Percentiles rank a stretch among this genome's conserved stretches.
Conservation (phyloP, 1,284 basidiomycete species). For the Anthracocystis walkeri region DNA sequence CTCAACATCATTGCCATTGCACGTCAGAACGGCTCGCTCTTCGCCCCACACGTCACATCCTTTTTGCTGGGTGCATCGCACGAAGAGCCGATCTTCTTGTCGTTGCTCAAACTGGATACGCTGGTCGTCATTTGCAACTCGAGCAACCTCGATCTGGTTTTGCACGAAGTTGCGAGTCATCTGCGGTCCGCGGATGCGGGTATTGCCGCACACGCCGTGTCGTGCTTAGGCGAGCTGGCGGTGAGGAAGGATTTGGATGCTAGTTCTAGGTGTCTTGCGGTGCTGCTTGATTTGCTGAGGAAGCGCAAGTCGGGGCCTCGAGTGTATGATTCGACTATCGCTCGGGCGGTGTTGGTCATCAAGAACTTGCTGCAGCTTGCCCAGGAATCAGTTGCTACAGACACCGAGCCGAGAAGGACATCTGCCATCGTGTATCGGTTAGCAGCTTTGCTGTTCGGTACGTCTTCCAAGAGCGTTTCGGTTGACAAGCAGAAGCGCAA, state of each 20-base stretch:
- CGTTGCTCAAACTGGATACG: conserved; percentile 56
- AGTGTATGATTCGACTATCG: conserved; percentile 28
- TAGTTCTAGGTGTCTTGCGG: conserved; percentile 24
- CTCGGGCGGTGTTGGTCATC: conserved; percentile 39
- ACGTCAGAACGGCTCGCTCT: conserved; percentile 21
- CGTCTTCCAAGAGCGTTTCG: conserved; percentile 12
- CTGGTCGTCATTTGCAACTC: conserved; percentile 41
- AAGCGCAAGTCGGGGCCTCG: conserved; percentile 27
- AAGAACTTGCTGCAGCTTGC: conserved; percentile 37
- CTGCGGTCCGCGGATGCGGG: conserved; percentile 28
- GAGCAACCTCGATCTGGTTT: conserved; percentile 20
- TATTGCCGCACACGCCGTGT: conserved; percentile 48
- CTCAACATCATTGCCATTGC: conserved; percentile 45
- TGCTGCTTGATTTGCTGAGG: conserved; percentile 35
- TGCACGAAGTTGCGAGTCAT: conserved; percentile 48
- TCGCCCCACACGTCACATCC: conserved; percentile 38
- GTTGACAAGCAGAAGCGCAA: conserved; percentile 25
- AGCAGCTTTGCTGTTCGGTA: conserved; percentile 55
- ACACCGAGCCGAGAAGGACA: conserved; percentile 17
- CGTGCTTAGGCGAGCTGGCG: conserved; percentile 49
- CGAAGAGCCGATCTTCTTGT: conserved; percentile 54
- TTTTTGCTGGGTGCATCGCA: conserved; percentile 56
- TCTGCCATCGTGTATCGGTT: conserved; percentile 52
- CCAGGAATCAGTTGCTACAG: neutral
- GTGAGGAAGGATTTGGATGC: conserved; percentile 22